These are phyloP conservation scores for Fusarium sp. DNA, from an alignment of 2,329 filamentous ascomycete genomes.

Conservation along the genomic window DNA sequence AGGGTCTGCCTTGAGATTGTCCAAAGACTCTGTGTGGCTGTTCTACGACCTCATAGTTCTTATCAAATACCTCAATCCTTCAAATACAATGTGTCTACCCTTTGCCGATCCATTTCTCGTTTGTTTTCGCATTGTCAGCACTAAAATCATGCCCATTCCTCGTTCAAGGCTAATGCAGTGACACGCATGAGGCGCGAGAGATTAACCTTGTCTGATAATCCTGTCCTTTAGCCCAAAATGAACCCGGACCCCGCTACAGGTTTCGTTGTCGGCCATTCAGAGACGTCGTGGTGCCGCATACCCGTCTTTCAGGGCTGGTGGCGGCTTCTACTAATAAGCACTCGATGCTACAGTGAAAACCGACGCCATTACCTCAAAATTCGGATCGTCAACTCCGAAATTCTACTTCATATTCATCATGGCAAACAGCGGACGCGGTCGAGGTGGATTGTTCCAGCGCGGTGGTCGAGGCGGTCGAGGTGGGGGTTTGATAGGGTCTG, in stretches of 20 bases:
- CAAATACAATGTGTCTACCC: too few species aligned
- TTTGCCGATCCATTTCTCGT: not conserved
- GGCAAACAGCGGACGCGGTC: slow-evolving; percentile 1
- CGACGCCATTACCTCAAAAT: not conserved
- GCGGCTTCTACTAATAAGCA: not conserved
- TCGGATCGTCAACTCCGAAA: not conserved
- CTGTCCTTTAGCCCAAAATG: not conserved
- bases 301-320: not conserved
- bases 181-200: not conserved
- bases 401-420: not conserved
- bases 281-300: not conserved
- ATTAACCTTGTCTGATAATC: not conserved
- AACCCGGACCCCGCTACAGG: not conserved
- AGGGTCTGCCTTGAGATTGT: too few species aligned
- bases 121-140: not conserved
- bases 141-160: not conserved
- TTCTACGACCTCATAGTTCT: not conserved
- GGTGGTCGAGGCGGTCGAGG: not conserved
- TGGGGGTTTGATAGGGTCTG: slow-evolving; percentile 1
- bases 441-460: not conserved
- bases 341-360: not conserved
- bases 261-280: not conserved
- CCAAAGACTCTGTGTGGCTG: too few species aligned
- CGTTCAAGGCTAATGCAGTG: not conserved
- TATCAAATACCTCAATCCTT: not conserved